Conservation (phyloP, 768 basidiomycete species). For the Hygrophorus pudorinus region DNA sequence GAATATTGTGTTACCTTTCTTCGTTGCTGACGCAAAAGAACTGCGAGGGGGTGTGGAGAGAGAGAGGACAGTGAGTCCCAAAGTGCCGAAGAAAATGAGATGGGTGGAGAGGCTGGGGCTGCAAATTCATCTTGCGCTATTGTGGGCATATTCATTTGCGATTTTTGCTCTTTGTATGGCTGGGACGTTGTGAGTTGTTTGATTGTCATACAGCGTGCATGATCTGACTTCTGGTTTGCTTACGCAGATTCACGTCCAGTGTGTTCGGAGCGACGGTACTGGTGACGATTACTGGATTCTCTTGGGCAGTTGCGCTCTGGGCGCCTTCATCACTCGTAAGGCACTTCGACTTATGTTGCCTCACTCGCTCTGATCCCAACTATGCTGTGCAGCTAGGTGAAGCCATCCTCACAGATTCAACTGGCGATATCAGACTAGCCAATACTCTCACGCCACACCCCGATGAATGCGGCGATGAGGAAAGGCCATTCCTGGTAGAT, state of each 20-base stretch:
- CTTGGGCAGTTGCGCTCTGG: constrained; percentile 90
- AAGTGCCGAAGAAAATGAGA: not conserved
- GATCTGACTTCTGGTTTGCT: constrained; percentile 1
- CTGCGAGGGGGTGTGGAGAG: not conserved
- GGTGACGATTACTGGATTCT: constrained; percentile 73
- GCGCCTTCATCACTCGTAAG: constrained; percentile 80
- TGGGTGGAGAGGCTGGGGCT: constrained; percentile 12
- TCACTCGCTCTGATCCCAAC: not conserved
- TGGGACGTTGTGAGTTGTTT: constrained; percentile 62
- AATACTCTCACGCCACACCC: constrained; percentile 27
- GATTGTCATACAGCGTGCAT: not conserved
- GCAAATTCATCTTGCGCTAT: constrained; percentile 50
- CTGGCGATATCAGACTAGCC: constrained; percentile 31
- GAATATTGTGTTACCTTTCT: constrained; percentile 66
- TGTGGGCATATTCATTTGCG: constrained; percentile 75
- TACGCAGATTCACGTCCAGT: constrained; percentile 54
- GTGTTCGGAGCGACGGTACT: constrained; percentile 66
- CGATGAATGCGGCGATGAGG: constrained; percentile 16
- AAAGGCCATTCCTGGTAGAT: constrained; percentile 21
- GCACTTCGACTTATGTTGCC: not conserved
- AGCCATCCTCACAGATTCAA: constrained; percentile 67
- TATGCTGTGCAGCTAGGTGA: constrained; percentile 55
- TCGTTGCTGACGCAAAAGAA: constrained; percentile 30
- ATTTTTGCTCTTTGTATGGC: constrained; percentile 73
- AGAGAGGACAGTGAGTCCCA: not conserved